phyloP scores from a whole-genome alignment of 768 basidiomycete genomes.

The Hericium rajendrae region DNA sequence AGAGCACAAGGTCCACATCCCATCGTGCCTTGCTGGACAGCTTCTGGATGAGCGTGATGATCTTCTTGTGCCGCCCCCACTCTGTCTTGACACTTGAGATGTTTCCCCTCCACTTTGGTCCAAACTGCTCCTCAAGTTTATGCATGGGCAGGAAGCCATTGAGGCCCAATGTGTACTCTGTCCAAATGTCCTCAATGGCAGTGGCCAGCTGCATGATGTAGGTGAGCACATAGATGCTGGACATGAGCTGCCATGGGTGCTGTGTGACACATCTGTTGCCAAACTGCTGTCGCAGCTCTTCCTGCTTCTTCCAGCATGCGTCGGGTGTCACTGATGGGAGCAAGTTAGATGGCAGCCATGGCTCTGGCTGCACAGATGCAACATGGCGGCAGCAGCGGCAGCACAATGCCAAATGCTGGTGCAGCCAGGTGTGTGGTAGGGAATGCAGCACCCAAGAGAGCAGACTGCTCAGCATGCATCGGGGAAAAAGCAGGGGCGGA shows the following conservation, averaged over 20 bases:
- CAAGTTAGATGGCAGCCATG: neutral
- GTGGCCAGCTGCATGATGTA: neutral
- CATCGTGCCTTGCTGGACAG: too few relatives aligned
- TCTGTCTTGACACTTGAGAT: neutral
- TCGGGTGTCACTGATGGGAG: neutral
- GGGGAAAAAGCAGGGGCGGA: too few relatives aligned
- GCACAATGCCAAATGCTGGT: neutral
- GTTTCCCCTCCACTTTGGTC: neutral
- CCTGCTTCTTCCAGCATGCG: neutral
- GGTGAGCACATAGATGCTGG: neutral
- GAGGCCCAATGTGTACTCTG: neutral
- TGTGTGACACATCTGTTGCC: neutral
- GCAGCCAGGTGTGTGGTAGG: too few relatives aligned
- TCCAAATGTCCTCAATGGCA: neutral
- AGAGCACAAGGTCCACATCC: too few relatives aligned
- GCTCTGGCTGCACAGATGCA: neutral
- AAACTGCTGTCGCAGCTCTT: neutral
- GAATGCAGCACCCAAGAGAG: too few relatives aligned
- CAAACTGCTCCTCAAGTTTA: neutral
- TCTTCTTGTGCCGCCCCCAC: neutral
- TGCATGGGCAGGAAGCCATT: neutral
- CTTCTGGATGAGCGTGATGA: too few relatives aligned
- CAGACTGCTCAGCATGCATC: too few relatives aligned
- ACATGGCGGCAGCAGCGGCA: neutral
- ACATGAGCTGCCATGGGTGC: neutral